Percentiles rank a stretch among this genome's conserved stretches.
phyloP scores from a whole-genome alignment of 345 rosid species.

The Eucalyptus curtisii region DNA sequence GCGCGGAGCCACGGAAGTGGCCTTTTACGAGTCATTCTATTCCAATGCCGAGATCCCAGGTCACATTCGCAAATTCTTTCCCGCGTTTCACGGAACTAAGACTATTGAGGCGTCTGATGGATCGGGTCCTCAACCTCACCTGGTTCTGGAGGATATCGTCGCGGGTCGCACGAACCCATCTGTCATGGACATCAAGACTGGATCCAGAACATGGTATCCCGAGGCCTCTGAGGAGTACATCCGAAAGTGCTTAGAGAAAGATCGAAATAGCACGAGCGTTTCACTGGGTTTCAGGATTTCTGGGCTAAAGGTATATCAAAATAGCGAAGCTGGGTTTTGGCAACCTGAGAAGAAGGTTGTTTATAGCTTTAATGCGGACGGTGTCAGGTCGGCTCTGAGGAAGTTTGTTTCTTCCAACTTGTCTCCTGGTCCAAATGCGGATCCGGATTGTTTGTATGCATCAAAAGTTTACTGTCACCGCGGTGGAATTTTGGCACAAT shows the following conservation, averaged over 20 bases:
- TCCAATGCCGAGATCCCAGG: conserved; percentile 47
- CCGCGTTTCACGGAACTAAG: conserved; percentile 58
- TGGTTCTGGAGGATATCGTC: conserved; percentile 58
- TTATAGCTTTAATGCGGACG: conserved; percentile 22
- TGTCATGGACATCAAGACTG: conserved; percentile 81
- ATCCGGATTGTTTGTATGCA: conserved; percentile 54
- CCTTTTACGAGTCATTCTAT: conserved; percentile 61
- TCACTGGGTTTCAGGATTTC: conserved; percentile 71
- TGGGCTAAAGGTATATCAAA: conserved; percentile 45
- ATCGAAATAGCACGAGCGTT: conserved; percentile 32
- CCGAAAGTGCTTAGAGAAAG: conserved; percentile 54
- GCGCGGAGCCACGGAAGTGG: conserved; percentile 62
- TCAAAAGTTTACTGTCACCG: conserved; percentile 46
- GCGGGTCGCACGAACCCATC: conserved; percentile 31
- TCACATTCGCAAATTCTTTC: conserved; percentile 61
- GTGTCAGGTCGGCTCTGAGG: conserved; percentile 39
- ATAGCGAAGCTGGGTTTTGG: conserved; percentile 42
- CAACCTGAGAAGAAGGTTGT: conserved; percentile 51
- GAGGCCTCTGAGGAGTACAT: conserved; percentile 64
- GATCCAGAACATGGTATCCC: conserved; percentile 95
- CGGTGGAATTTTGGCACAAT: conserved; percentile 56
- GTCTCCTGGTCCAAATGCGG: neutral
- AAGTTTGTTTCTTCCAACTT: conserved; percentile 75
- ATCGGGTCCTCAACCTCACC: conserved; percentile 44
- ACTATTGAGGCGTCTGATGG: conserved; percentile 74